Conservation (phyloP, 352 stramenopile species). For the Phytopythium litorale region DNA sequence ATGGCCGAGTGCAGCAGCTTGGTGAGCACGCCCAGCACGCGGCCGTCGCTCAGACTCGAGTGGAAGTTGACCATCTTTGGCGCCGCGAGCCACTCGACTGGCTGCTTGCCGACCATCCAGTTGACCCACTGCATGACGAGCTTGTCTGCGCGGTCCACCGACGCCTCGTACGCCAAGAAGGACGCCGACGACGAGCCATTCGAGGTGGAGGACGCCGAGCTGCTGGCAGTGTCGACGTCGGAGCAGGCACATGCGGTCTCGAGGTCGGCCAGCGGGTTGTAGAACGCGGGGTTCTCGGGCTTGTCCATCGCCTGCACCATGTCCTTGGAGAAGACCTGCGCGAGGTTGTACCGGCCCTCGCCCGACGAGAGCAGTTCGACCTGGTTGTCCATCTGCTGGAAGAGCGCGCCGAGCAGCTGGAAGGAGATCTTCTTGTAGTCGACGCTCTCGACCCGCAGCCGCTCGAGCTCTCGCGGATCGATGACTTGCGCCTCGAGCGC, state of each 20-base stretch:
- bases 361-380: constrained; percentile 55
- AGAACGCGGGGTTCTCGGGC: constrained; percentile 57
- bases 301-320: constrained; percentile 57
- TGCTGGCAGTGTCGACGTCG: not conserved
- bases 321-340: constrained; percentile 58
- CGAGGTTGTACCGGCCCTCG: constrained; percentile 64
- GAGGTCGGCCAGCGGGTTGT: constrained; percentile 57
- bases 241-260: constrained; percentile 11
- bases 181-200: constrained; percentile 13
- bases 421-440: constrained; percentile 76
- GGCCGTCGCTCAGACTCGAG: constrained; percentile 59
- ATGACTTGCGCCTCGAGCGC: constrained; percentile 45
- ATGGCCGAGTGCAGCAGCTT: constrained; percentile 66
- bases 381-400: constrained; percentile 49
- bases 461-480: constrained; percentile 49
- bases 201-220: not conserved
- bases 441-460: constrained; percentile 44
- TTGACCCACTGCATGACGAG: constrained; percentile 81
- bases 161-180: constrained; percentile 36
- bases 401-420: constrained; percentile 42
- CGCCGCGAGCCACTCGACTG: constrained; percentile 43
- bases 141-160: constrained; percentile 58
- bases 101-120: constrained; percentile 38
- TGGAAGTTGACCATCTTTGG: constrained; percentile 63
- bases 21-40: constrained; percentile 48